A percentile compares a stretch with the other conserved stretches of the same genome.
These are phyloP conservation scores for Talaromyces marneffei DNA, from an alignment of 2,329 filamentous ascomycete species.

Conservation along the genomic window DNA sequence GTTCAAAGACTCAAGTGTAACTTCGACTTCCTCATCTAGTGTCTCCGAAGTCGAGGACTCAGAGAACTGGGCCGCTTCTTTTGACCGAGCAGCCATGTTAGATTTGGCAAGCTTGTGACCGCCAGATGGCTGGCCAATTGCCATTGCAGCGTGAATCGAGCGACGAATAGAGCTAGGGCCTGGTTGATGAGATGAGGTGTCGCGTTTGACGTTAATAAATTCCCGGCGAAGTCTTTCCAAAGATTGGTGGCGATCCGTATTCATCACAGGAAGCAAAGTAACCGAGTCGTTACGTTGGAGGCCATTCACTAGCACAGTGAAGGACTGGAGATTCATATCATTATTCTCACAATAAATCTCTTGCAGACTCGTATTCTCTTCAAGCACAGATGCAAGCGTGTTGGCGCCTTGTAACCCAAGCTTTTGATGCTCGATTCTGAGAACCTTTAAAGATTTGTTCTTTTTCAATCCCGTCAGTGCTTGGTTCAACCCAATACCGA, in stretches of 20 bases:
- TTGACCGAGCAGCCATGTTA: constrained; percentile 13
- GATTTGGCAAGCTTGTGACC: constrained; percentile 31
- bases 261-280: constrained; percentile 58
- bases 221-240: constrained; percentile 55
- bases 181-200: constrained; percentile 25
- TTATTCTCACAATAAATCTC: constrained; percentile 68
- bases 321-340: constrained; percentile 63
- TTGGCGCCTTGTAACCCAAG: constrained; percentile 64
- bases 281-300: constrained; percentile 61
- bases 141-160: constrained; percentile 38
- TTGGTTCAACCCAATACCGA: constrained; percentile 63
- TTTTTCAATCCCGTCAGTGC: constrained; percentile 59
- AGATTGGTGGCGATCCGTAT: constrained; percentile 55
- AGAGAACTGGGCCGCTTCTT: not conserved
- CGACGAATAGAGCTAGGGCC: constrained; percentile 39
- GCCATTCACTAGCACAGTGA: constrained; percentile 63
- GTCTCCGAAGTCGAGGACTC: constrained; percentile 22
- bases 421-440: constrained; percentile 63
- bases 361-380: constrained; percentile 56
- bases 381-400: constrained; percentile 62
- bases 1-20: constrained; percentile 37
- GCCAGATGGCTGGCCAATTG: constrained; percentile 25
- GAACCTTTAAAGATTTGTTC: constrained; percentile 56
- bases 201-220: constrained; percentile 47
- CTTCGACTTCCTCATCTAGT: constrained; percentile 35